Evolutionary conservation across 1,284 basidiomycete genomes (phyloP), one percentile per base, ranked within the genome.

Genomic region (Phylloboletellus chloephorus): DNA sequence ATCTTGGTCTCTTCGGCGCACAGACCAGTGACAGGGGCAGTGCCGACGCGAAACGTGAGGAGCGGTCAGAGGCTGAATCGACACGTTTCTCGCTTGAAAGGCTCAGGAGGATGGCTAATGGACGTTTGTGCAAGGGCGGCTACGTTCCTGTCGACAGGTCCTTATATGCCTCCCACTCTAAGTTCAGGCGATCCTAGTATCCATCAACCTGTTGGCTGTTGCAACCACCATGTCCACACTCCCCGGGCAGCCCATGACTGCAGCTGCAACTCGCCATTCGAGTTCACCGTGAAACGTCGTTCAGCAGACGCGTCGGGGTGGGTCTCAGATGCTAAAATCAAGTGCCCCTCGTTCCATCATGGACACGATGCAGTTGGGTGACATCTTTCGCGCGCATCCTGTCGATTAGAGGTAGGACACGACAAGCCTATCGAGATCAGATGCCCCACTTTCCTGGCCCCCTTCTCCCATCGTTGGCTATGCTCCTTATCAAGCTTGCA

Each of bases 401-500:
- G 48, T 46, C 29, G 41, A 43, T 55, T 36, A 44, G 42, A 36
- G 17, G 25, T 43, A 40, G 41, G 39, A 48, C 47, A 45, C 29
- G 23, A 34, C 22, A 40, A 21, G 29, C 33, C 37, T 40, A 37
- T 23, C 30, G 29, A 32, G 32, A 41, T 34, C 44, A 46, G 40
- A 38, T 30, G 26, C 36, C 39, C 57, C 35, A 48, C 37, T 48
- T 54, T 45, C 42, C 46, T 21, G 46, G 36, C 32, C 43, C 58
- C 33, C 47, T 45, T 39, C 35, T 51, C 50, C 52, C 67, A 38
- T 71, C 63, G 35, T 74, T 78, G 43, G 73, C 72, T 46, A 87
- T 72, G 51, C 80, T 73, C 54, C 87, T 81, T 43, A 89, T 69
- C 46, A 89, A 68, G 54, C 74, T 79, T 31, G 71, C 67, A 25